Evolutionary conservation across 352 stramenopile species (phyloP).

Genomic region (Phytophthora rubi): DNA sequence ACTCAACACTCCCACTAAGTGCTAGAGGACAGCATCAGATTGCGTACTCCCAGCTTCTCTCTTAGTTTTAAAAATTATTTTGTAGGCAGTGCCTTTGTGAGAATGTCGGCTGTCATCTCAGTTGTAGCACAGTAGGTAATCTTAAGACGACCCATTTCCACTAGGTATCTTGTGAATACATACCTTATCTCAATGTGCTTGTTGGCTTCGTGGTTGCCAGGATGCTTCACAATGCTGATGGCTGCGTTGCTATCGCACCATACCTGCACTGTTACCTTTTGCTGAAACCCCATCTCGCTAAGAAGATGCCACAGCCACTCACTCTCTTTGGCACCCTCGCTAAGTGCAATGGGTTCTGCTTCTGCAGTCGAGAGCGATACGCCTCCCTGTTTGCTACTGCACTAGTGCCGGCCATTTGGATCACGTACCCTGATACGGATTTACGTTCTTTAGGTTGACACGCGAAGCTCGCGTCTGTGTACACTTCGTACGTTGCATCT

Average conservation of each 20-base stretch:
- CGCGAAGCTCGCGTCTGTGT: too few species aligned
- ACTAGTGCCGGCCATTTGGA: too few species aligned
- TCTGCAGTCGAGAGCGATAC: too few species aligned
- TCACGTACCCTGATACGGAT: too few species aligned
- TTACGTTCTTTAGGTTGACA: too few species aligned
- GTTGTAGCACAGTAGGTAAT: slow-evolving; percentile 16
- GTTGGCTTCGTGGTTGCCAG: background rate
- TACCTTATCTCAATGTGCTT: slow-evolving; percentile 21
- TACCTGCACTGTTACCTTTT: slow-evolving; percentile 13
- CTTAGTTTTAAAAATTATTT: slow-evolving; percentile 20
- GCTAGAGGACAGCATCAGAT: slow-evolving; percentile 7
- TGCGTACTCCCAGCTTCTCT: background rate
- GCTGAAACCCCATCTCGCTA: slow-evolving; percentile 13
- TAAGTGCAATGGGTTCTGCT: too few species aligned
- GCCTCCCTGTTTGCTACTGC: too few species aligned
- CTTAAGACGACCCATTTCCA: slow-evolving; percentile 7
- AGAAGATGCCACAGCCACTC: too few species aligned
- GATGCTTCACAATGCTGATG: slow-evolving; percentile 30
- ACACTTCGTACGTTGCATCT: too few species aligned
- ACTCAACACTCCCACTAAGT: slow-evolving; percentile 28
- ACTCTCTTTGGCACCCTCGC: too few species aligned
- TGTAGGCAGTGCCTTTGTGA: slow-evolving; percentile 27
- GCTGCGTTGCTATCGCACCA: slow-evolving; percentile 30
- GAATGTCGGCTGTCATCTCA: slow-evolving; percentile 27
- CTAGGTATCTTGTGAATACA: slow-evolving; percentile 24